phyloP scores from a whole-genome alignment of 345 rosid species.

The Melaleuca quinquenervia region DNA sequence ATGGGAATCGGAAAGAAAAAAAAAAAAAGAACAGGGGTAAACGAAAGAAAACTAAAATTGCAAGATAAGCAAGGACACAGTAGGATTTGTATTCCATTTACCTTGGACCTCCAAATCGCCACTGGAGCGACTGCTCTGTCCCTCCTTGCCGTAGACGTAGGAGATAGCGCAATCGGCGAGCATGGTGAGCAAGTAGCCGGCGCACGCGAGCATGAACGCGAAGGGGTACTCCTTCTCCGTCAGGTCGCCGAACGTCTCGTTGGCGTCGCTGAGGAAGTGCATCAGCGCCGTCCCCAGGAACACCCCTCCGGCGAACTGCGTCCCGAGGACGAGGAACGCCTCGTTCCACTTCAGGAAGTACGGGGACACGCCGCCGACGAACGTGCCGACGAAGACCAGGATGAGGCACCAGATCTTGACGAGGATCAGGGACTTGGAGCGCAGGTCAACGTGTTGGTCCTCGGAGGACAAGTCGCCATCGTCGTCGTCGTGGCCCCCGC shows the following conservation, averaged over 20 bases:
- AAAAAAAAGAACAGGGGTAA: not conserved
- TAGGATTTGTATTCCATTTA: not conserved
- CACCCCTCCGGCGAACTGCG: constrained; percentile 87
- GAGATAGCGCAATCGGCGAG: constrained; percentile 52
- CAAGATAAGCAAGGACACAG: not conserved
- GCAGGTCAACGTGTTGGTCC: constrained; percentile 15
- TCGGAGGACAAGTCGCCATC: not conserved
- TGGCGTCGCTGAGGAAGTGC: constrained; percentile 80
- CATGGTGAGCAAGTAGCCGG: constrained; percentile 69
- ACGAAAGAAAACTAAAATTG: not conserved
- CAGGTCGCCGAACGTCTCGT: constrained; percentile 56
- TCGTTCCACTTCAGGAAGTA: constrained; percentile 77
- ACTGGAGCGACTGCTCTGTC: not conserved
- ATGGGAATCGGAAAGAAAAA: not conserved
- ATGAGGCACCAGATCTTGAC: constrained; percentile 63
- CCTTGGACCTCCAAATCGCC: constrained; percentile 66
- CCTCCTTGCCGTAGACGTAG: constrained; percentile 29
- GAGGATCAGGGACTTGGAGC: constrained; percentile 34
- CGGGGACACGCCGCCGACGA: constrained; percentile 65
- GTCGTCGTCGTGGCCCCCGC: constrained; percentile 18
- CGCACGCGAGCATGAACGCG: constrained; percentile 75
- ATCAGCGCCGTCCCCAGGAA: constrained; percentile 81
- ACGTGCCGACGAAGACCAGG: constrained; percentile 47
- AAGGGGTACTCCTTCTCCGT: constrained; percentile 51
- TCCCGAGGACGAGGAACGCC: constrained; percentile 67